Conservation (phyloP, 768 basidiomycete species). For the Sporobolomyces roseus region DNA sequence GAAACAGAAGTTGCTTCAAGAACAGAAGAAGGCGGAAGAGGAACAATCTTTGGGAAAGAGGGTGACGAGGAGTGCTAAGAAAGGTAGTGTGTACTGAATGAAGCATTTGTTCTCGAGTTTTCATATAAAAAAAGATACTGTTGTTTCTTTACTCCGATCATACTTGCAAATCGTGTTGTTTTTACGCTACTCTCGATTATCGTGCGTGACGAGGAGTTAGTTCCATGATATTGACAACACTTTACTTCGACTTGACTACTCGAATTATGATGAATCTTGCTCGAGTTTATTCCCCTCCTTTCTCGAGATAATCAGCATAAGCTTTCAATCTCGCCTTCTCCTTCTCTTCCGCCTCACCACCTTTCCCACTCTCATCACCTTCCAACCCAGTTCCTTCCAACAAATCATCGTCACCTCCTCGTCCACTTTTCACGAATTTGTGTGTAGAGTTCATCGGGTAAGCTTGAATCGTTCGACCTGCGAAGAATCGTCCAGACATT, state of each 20-base stretch:
- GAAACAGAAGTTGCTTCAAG: neutral
- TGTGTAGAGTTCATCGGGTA: slow-evolving; percentile 68
- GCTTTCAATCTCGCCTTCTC: slow-evolving; percentile 34
- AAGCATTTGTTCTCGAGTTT: neutral
- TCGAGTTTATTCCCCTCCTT: slow-evolving; percentile 26
- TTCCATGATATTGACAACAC: no score
- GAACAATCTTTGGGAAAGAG: neutral
- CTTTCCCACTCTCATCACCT: neutral
- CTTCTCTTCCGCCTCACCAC: slow-evolving; percentile 2
- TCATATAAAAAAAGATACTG: neutral
- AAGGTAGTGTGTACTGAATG: slow-evolving; percentile 7
- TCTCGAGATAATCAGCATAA: slow-evolving; percentile 40
- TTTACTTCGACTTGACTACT: no score
- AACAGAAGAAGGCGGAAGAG: neutral
- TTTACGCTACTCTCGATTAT: no score
- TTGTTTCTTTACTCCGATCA: neutral
- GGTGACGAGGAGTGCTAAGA: slow-evolving; percentile 13
- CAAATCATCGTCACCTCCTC: neutral
- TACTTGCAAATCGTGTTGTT: no score
- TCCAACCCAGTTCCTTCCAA: neutral
- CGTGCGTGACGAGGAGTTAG: no score
- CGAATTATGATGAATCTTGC: no score
- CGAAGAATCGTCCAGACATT: slow-evolving; percentile 92
- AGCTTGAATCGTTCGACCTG: slow-evolving; percentile 75
- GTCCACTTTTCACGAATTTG: slow-evolving; percentile 34